phyloP scores from a whole-genome alignment of 805 yeast species.

The Kodamaea fukazawae region DNA sequence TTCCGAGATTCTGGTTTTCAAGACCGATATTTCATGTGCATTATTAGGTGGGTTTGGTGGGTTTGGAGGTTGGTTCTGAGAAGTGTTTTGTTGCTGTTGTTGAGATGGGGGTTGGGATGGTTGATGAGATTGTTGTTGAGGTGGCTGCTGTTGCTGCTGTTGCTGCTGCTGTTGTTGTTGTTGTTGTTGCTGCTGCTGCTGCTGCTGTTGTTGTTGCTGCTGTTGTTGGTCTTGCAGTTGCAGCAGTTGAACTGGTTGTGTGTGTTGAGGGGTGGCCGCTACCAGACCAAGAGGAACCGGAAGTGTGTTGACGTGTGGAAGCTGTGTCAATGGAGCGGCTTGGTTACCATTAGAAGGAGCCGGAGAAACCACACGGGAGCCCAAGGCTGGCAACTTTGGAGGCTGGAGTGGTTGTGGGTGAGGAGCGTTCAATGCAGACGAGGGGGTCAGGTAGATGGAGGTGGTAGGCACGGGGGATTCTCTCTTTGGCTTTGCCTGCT shows the following conservation, averaged over 20 bases:
- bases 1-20: conserved; percentile 80
- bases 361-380: conserved; percentile 36
- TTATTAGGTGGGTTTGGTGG: conserved; percentile 4
- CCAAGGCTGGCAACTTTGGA: conserved; percentile 35
- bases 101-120: conserved; percentile 2
- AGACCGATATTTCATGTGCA: conserved; percentile 33
- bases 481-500: conserved; percentile 10
- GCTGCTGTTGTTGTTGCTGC: conserved; percentile 8
- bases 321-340: conserved; percentile 19
- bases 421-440: conserved; percentile 30
- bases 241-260: conserved; percentile 15
- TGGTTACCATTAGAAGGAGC: neutral
- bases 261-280: conserved; percentile 26
- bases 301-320: conserved; percentile 20
- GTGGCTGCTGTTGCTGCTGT: conserved; percentile 12
- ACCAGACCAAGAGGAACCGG: conserved; percentile 1
- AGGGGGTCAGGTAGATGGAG: conserved; percentile 31
- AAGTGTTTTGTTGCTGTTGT: conserved; percentile 9
- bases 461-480: conserved; percentile 6
- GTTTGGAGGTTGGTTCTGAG: neutral
- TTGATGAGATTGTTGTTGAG: conserved; percentile 12
- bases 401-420: conserved; percentile 20
- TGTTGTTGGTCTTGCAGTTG: conserved; percentile 2
- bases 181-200: conserved; percentile 5
- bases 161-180: conserved; percentile 9